These are phyloP conservation scores for Trichomonascaceae sp. DNA, from an alignment of 1,139 yeast species.

Conservation along the genomic window DNA sequence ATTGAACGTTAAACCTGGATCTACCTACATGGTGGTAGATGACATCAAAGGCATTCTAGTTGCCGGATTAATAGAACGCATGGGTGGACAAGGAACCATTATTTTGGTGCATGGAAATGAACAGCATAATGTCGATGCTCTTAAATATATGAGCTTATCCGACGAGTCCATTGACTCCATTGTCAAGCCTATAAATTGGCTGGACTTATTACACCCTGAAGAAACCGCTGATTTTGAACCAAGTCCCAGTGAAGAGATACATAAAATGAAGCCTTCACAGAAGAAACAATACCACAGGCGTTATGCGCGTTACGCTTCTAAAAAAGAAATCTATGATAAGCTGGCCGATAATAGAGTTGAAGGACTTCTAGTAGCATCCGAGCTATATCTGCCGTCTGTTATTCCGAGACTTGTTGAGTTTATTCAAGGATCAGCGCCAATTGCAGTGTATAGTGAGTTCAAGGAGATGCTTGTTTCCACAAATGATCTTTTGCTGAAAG, in stretches of 20 bases:
- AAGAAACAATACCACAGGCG: constrained; percentile 65
- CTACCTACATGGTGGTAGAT: constrained; percentile 78
- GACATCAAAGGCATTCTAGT: constrained; percentile 86
- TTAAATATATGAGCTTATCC: constrained; percentile 55
- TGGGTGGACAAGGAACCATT: constrained; percentile 77
- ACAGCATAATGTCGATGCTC: constrained; percentile 72
- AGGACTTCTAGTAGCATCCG: constrained; percentile 66
- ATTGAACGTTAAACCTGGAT: constrained; percentile 84
- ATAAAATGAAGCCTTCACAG: constrained; percentile 52
- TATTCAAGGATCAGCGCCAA: constrained; percentile 82
- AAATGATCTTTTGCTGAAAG: constrained; percentile 60
- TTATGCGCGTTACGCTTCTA: constrained; percentile 48
- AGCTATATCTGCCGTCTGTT: constrained; percentile 62
- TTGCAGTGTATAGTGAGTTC: constrained; percentile 73
- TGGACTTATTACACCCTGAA: constrained; percentile 77
- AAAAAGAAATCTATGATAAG: constrained; percentile 39
- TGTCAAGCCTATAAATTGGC: constrained; percentile 66
- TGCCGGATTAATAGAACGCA: constrained; percentile 81
- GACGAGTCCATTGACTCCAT: constrained; percentile 46
- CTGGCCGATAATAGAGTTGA: constrained; percentile 62
- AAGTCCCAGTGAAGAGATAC: constrained; percentile 41
- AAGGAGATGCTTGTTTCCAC: constrained; percentile 73
- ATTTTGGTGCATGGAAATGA: constrained; percentile 85
- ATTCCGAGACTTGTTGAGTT: constrained; percentile 57
- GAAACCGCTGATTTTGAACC: constrained; percentile 50